phyloP scores from a whole-genome alignment of 2,329 filamentous ascomycete genomes.

The Penicillium sp. region DNA sequence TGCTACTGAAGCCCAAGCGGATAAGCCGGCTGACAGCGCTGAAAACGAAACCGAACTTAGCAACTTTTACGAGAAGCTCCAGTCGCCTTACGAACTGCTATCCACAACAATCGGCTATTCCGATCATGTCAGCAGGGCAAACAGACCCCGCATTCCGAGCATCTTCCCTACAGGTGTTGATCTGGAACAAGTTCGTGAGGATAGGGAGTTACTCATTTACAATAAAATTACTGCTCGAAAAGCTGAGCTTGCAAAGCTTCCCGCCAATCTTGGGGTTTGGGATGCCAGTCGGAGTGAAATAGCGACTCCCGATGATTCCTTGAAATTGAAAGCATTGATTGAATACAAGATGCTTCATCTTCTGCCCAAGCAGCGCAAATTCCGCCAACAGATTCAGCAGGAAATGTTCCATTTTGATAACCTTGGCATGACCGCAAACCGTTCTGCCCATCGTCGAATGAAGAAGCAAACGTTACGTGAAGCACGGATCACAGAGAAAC shows the following conservation, averaged over 20 bases:
- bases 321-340: slow-evolving; percentile 87
- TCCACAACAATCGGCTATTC: slow-evolving; percentile 67
- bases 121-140: slow-evolving; percentile 71
- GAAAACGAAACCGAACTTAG: slow-evolving; percentile 24
- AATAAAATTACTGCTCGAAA: slow-evolving; percentile 86
- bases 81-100: slow-evolving; percentile 64
- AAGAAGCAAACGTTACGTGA: slow-evolving; percentile 97
- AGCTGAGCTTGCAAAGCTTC: slow-evolving; percentile 74
- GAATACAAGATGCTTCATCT: slow-evolving; percentile 89
- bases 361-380: slow-evolving; percentile 79
- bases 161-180: slow-evolving; percentile 88
- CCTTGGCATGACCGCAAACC: slow-evolving; percentile 93
- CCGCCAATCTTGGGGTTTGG: slow-evolving; percentile 83
- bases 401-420: slow-evolving; percentile 97
- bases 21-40: slow-evolving; percentile 28
- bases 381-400: slow-evolving; percentile 81
- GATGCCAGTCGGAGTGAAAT: slow-evolving; percentile 69
- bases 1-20: slow-evolving; percentile 31
- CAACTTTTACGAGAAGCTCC: slow-evolving; percentile 65
- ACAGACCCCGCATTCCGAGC: slow-evolving; percentile 76
- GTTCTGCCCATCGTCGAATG: slow-evolving; percentile 81
- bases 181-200: slow-evolving; percentile 76
- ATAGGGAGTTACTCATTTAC: slow-evolving; percentile 82
- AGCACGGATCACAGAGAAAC: slow-evolving; percentile 94
- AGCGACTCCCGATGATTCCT: slow-evolving; percentile 67